A percentile compares a stretch with the other conserved stretches of the same genome.
Evolutionary conservation across 148 eudicot species (phyloP).

Genomic region (Dysphania ambrosioides): DNA sequence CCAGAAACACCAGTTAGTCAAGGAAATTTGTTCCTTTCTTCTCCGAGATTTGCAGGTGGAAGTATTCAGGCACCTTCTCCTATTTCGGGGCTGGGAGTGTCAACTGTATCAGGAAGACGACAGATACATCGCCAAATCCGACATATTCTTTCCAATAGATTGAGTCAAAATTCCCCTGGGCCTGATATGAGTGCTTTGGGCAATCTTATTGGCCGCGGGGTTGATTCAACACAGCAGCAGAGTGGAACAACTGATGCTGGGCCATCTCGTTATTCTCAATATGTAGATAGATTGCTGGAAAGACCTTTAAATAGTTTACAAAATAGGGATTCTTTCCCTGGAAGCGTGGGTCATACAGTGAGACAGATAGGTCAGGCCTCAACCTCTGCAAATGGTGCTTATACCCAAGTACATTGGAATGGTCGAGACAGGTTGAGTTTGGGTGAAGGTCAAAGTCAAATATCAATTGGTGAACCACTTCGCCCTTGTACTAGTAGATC

Average conservation of each 20-base stretch:
- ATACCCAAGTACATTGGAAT: constrained; percentile 23
- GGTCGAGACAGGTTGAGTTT: constrained; percentile 32
- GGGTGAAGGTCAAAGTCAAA: constrained; percentile 26
- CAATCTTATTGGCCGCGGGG: constrained; percentile 26
- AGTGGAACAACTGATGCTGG: constrained; percentile 29
- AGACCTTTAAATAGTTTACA: constrained; percentile 22
- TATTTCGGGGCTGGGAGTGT: constrained; percentile 47
- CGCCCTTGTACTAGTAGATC: constrained; percentile 54
- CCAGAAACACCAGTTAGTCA: constrained; percentile 72
- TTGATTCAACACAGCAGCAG: constrained; percentile 18
- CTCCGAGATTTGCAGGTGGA: constrained; percentile 46
- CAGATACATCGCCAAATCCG: constrained; percentile 52
- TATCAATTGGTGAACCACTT: constrained; percentile 35
- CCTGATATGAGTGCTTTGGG: constrained; percentile 23
- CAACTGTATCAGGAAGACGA: constrained; percentile 64
- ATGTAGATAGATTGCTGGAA: constrained; percentile 30
- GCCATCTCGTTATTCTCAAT: constrained; percentile 22
- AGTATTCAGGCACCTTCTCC: constrained; percentile 45
- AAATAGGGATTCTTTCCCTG: constrained; percentile 26
- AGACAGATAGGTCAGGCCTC: constrained; percentile 31
- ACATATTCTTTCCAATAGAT: constrained; percentile 30
- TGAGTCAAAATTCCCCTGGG: constrained; percentile 26
- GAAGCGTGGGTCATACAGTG: constrained; percentile 27
- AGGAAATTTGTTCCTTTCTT: constrained; percentile 35
- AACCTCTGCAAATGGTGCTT: constrained; percentile 30